Conservation (phyloP, 352 stramenopile genomes). For the Globisporangium apiculatum region DNA sequence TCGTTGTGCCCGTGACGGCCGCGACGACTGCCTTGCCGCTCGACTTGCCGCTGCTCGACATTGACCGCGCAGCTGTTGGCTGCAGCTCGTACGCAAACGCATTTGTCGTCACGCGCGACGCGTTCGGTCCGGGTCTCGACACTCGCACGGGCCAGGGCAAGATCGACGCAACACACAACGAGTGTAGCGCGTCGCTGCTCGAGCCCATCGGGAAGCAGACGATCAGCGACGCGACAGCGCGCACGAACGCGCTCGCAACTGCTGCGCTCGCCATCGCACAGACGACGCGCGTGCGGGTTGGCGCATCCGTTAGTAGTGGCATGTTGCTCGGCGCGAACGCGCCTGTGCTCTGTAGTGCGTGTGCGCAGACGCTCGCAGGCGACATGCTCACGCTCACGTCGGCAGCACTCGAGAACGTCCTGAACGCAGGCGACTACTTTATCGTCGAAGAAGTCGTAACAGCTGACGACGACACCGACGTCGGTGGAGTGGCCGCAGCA, state of each 20-base stretch:
- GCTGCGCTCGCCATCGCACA: slow-evolving; percentile 42
- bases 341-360: slow-evolving; percentile 39
- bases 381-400: slow-evolving; percentile 36
- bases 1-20: slow-evolving; percentile 36
- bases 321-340: slow-evolving; percentile 22
- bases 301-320: slow-evolving; percentile 15
- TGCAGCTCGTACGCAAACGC: slow-evolving; percentile 28
- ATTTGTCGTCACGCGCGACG: slow-evolving; percentile 21
- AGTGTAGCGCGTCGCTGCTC: slow-evolving; percentile 35
- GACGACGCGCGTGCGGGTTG: slow-evolving; percentile 15
- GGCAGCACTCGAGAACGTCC: slow-evolving; percentile 10
- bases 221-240: slow-evolving; percentile 22
- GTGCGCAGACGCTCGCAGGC: slow-evolving; percentile 44
- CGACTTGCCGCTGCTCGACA: slow-evolving; percentile 27
- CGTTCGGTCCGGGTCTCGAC: slow-evolving; percentile 55
- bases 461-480: slow-evolving; percentile 6
- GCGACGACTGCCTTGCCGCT: slow-evolving; percentile 29
- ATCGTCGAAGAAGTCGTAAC: slow-evolving; percentile 39
- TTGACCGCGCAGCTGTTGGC: slow-evolving; percentile 14
- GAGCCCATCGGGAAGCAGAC: slow-evolving; percentile 43
- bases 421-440: slow-evolving; percentile 39
- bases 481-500: too few relatives aligned
- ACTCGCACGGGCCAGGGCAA: slow-evolving; percentile 38
- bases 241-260: slow-evolving; percentile 19
- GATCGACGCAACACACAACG: slow-evolving; percentile 41